Base-by-base conservation (phyloP, 23 red algal species). In the Pyropia haitanensis region DNA sequence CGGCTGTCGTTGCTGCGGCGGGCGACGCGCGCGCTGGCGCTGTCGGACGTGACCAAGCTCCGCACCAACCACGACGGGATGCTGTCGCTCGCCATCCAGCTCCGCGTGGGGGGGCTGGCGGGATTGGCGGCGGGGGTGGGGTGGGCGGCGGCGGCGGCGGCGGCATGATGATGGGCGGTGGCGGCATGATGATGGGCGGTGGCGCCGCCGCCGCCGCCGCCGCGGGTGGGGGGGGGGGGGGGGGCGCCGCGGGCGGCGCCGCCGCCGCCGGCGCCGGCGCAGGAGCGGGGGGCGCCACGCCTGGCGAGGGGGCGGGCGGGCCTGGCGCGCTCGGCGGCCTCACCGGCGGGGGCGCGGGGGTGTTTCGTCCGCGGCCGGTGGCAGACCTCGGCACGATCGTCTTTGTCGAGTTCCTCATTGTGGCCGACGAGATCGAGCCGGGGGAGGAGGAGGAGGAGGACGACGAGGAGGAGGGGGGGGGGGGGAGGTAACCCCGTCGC, bases 341-440 rank as follows among this genome's bases (percentile, higher is more conserved):
- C 39, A 46, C 39, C 10, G 39, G 39, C 10, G 39, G 39, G 10
- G 39, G 39, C 10, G 39, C 39, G 39, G 39, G 39, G 10, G 39
- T 46, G 10, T 12, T 46, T 46, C 10, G 55, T 3, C 21, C 55
- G 55, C 19, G 21, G 55, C n/a, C 16, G 18, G 78, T 33, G 26
- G 53, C 54, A 7, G 67, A 82, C 15, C 61, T 60, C 57, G 59
- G 67, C 10, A 46, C 39, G 5, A 46, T 46, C 13, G 39, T 46
- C 56, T 82, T 82, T 73, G 65, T 71, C 14, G 78, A 82, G 67
- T 82, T 82, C 33, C 65, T 73, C 9, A 44, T 82, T 56, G 64
- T 82, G 18, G 32, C 78, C 32, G 56, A 72, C 17, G 50, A 80
- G 63, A 63, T 70, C 14, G 77, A 70, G 27, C 64, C 59, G 16